These are phyloP conservation scores for Albatrellus ellisii DNA, from an alignment of 768 basidiomycete species.

Conservation along the genomic window DNA sequence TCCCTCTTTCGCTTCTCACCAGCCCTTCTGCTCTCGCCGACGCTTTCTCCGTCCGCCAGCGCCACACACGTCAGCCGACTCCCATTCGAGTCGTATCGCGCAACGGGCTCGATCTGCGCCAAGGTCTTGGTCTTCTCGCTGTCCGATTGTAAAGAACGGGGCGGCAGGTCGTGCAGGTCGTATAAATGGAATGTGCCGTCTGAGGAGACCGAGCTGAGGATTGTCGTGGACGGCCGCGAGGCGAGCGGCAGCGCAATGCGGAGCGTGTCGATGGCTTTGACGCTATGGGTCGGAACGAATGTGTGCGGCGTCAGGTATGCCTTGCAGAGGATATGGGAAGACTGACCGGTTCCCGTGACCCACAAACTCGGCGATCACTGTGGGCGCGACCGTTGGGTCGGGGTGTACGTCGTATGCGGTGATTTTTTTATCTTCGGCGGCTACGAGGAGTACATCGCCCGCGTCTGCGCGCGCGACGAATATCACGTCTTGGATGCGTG, in stretches of 20 bases:
- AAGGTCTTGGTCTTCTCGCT: conserved; percentile 13
- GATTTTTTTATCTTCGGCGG: conserved; percentile 83
- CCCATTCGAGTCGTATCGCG: conserved; percentile 73
- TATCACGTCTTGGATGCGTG: conserved; percentile 73
- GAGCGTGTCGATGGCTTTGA: conserved; percentile 69
- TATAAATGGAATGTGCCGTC: conserved; percentile 79
- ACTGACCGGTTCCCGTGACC: conserved; percentile 84
- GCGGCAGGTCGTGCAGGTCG: conserved; percentile 44
- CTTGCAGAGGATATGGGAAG: neutral
- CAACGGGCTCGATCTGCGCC: conserved; percentile 37
- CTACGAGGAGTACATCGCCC: conserved; percentile 66
- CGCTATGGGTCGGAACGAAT: conserved; percentile 27
- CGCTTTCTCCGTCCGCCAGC: conserved; percentile 34
- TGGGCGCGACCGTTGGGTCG: conserved; percentile 33
- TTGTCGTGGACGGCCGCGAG: conserved; percentile 33
- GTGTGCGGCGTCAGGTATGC: conserved; percentile 1
- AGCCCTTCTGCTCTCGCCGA: conserved; percentile 17
- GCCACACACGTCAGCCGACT: conserved; percentile 70
- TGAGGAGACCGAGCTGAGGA: conserved; percentile 72
- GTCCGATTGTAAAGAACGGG: neutral
- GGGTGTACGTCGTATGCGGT: conserved; percentile 55
- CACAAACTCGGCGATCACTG: conserved; percentile 52
- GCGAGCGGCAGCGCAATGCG: conserved; percentile 39
- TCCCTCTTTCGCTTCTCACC: conserved; percentile 25
- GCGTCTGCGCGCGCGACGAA: conserved; percentile 54